Conservation (phyloP, 1,284 basidiomycete genomes). For the Caloboletus firmus region DNA sequence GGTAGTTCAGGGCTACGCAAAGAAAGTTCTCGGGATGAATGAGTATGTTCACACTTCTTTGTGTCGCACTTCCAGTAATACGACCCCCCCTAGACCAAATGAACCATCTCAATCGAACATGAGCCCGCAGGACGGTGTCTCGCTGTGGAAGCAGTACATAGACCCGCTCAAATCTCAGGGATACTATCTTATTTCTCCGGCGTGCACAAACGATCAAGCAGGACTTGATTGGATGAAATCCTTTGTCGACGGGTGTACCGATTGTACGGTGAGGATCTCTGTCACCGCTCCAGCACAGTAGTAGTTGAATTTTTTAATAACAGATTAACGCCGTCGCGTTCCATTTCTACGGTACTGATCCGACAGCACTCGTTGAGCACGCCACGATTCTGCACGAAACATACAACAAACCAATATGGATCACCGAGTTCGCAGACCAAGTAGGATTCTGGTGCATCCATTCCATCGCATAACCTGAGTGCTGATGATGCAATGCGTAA, state of each 20-base stretch:
- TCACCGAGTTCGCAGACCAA: slow-evolving; percentile 73
- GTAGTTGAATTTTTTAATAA: background rate
- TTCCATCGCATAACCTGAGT: no score
- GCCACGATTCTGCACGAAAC: slow-evolving; percentile 51
- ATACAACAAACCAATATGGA: slow-evolving; percentile 54
- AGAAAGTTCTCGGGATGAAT: slow-evolving; percentile 55
- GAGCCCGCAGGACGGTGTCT: slow-evolving; percentile 49
- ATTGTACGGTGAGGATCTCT: slow-evolving; percentile 45
- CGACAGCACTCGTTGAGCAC: slow-evolving; percentile 52
- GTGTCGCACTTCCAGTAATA: background rate
- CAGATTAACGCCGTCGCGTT: slow-evolving; percentile 54
- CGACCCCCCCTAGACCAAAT: slow-evolving; percentile 45
- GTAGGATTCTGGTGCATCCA: slow-evolving; percentile 29
- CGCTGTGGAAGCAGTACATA: slow-evolving; percentile 66
- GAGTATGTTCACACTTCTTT: slow-evolving; percentile 41
- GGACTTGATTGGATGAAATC: slow-evolving; percentile 61
- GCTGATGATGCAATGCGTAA: background rate
- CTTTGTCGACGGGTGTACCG: slow-evolving; percentile 55
- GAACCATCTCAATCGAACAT: slow-evolving; percentile 61
- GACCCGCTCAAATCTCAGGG: slow-evolving; percentile 59
- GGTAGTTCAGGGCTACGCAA: slow-evolving; percentile 43
- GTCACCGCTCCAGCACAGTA: background rate
- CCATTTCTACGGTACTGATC: slow-evolving; percentile 64
- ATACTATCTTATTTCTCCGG: slow-evolving; percentile 65
- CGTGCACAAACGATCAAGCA: slow-evolving; percentile 63